A percentile compares a stretch with the other conserved stretches of the same genome.
These are phyloP conservation scores for Senna tora DNA, from an alignment of 306 rosid species.

Conservation along the genomic window DNA sequence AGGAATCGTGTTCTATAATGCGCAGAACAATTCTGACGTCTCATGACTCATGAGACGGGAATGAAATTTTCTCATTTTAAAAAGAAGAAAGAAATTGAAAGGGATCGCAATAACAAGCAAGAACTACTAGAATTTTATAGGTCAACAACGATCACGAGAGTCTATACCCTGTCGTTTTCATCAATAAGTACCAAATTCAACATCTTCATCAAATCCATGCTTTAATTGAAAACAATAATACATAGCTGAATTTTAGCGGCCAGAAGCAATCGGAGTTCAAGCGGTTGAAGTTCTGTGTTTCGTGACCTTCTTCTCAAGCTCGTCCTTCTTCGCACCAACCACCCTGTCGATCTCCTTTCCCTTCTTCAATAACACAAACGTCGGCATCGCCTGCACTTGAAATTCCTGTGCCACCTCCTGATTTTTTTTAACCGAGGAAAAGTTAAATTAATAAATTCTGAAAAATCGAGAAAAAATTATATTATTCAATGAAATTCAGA, in stretches of 20 bases:
- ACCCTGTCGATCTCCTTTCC: conserved; percentile 71
- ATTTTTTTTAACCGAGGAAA: not conserved
- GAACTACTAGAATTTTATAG: conserved; percentile 12
- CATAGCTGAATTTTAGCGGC: not conserved
- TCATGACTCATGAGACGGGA: too few species aligned
- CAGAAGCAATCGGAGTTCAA: not conserved
- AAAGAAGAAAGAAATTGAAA: not conserved
- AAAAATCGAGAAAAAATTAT: not conserved
- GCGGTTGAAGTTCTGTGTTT: conserved; percentile 39
- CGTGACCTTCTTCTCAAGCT: conserved; percentile 65
- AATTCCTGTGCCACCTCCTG: conserved; percentile 78
- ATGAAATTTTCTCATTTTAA: too few species aligned
- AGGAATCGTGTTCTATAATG: too few species aligned
- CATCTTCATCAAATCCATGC: not conserved
- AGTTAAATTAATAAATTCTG: too few species aligned
- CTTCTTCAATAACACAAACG: conserved; percentile 71
- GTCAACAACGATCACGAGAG: not conserved
- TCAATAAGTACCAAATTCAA: not conserved
- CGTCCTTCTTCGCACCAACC: conserved; percentile 80
- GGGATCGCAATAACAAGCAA: not conserved
- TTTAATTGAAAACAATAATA: conserved; percentile 9
- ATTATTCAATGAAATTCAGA: not conserved
- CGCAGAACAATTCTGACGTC: too few species aligned
- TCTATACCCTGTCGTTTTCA: not conserved
- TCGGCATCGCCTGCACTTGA: conserved; percentile 85